These are phyloP conservation scores for Tricholoma sp. DNA, from an alignment of 768 basidiomycete genomes.

Conservation along the genomic window DNA sequence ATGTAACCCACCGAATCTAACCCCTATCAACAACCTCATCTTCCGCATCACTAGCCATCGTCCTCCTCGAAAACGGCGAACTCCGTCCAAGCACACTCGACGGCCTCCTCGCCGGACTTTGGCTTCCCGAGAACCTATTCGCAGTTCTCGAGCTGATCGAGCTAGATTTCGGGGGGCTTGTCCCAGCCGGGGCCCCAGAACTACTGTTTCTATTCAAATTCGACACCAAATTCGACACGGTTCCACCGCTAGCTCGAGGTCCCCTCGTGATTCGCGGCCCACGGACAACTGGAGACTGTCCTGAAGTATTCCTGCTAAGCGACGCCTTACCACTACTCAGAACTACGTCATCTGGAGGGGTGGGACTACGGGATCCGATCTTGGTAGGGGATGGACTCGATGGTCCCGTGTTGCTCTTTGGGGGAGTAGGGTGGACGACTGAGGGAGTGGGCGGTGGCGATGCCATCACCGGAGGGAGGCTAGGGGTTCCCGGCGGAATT, in stretches of 20 bases:
- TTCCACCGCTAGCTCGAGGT: constrained; percentile 39
- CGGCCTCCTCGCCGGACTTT: constrained; percentile 32
- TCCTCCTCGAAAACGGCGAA: constrained; percentile 60
- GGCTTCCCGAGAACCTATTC: constrained; percentile 45
- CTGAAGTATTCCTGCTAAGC: constrained; percentile 47
- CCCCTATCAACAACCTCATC: constrained; percentile 51
- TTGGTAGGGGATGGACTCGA: constrained; percentile 31
- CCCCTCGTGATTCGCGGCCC: constrained; percentile 46
- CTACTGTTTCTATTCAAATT: constrained; percentile 49
- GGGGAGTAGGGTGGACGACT: constrained; percentile 50
- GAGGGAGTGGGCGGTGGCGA: constrained; percentile 31
- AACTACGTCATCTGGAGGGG: constrained; percentile 36
- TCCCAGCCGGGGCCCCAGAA: constrained; percentile 28
- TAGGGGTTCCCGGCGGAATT: constrained; percentile 17
- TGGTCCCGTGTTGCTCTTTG: constrained; percentile 31
- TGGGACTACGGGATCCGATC: constrained; percentile 37
- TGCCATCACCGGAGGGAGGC: constrained; percentile 24
- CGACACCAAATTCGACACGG: constrained; percentile 51
- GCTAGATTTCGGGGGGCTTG: constrained; percentile 19
- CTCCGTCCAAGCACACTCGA: constrained; percentile 46
- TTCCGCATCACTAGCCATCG: constrained; percentile 82
- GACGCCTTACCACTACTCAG: constrained; percentile 31
- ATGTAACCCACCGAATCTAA: too few species aligned
- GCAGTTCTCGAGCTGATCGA: constrained; percentile 30
- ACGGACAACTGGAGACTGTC: constrained; percentile 34